These are phyloP conservation scores for Nemania sp. DNA, from an alignment of 2,329 filamentous ascomycete genomes.

Conservation along the genomic window DNA sequence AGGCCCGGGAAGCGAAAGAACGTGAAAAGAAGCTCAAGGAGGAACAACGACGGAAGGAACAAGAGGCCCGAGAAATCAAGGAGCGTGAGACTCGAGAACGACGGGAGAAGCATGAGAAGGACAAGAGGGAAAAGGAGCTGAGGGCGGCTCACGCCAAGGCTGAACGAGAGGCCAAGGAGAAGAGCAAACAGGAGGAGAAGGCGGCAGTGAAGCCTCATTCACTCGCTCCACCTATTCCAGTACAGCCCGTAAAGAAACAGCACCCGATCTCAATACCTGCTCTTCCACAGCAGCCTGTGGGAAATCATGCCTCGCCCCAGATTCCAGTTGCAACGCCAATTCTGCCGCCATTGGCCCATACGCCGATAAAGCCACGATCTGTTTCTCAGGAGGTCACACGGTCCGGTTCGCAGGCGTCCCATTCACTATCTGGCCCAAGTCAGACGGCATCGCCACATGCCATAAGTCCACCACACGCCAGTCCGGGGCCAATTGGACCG, in stretches of 20 bases:
- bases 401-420: constrained; percentile 70
- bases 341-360: constrained; percentile 80
- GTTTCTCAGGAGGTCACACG: constrained; percentile 78
- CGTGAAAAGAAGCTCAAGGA: constrained; percentile 83
- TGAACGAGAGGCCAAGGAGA: constrained; percentile 53
- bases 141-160: constrained; percentile 48
- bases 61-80: constrained; percentile 72
- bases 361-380: constrained; percentile 76
- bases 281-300: constrained; percentile 63
- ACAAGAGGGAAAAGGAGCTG: constrained; percentile 63
- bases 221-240: constrained; percentile 46
- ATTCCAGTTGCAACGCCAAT: constrained; percentile 78
- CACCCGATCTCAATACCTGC: constrained; percentile 52
- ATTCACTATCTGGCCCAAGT: constrained; percentile 59
- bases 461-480: constrained; percentile 66
- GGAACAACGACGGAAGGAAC: constrained; percentile 79
- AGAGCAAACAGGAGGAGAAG: constrained; percentile 52
- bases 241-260: constrained; percentile 50
- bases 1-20: constrained; percentile 77
- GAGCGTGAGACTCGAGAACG: constrained; percentile 65
- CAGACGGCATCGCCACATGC: constrained; percentile 64
- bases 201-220: constrained; percentile 48
- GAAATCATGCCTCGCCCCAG: constrained; percentile 75
- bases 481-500: constrained; percentile 65
- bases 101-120: constrained; percentile 61